phyloP scores from a whole-genome alignment of 106 monocot species.

The Allium fistulosum region DNA sequence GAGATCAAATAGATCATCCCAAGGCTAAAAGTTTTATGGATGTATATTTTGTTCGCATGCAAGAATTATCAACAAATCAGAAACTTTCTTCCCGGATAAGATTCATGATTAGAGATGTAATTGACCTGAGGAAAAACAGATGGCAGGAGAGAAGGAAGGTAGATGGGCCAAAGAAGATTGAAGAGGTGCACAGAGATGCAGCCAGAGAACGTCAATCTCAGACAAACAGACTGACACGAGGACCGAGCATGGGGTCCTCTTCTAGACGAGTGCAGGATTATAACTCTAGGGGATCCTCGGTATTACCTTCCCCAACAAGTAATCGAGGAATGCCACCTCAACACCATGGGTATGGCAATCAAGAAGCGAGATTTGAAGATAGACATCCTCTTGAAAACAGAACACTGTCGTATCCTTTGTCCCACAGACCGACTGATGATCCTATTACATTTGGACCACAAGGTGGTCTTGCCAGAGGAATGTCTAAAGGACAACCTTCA shows the following conservation, averaged over 20 bases:
- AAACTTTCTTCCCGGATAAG: constrained; percentile 69
- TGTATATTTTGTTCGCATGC: constrained; percentile 66
- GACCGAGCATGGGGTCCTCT: constrained; percentile 35
- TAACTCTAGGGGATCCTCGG: constrained; percentile 35
- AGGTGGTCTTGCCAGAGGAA: constrained; percentile 88
- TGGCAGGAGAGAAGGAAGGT: constrained; percentile 90
- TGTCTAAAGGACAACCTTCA: constrained; percentile 75
- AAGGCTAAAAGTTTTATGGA: constrained; percentile 75
- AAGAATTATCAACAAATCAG: constrained; percentile 48
- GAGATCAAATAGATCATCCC: constrained; percentile 68
- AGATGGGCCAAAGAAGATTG: constrained; percentile 96
- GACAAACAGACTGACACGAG: constrained; percentile 52
- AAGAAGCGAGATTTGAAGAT: constrained; percentile 65
- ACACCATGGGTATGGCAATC: constrained; percentile 25
- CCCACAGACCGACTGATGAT: constrained; percentile 40
- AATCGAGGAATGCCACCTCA: constrained; percentile 35
- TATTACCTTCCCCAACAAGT: constrained; percentile 40
- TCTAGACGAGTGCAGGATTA: constrained; percentile 54
- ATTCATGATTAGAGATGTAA: constrained; percentile 84
- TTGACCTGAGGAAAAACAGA: constrained; percentile 80
- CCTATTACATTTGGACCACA: constrained; percentile 82
- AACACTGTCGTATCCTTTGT: constrained; percentile 50
- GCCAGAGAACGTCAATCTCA: constrained; percentile 88
- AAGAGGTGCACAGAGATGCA: constrained; percentile 93
- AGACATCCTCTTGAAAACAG: constrained; percentile 53